Conservation (phyloP, 176 grass and related monocot species). For the Avena eriantha region DNA sequence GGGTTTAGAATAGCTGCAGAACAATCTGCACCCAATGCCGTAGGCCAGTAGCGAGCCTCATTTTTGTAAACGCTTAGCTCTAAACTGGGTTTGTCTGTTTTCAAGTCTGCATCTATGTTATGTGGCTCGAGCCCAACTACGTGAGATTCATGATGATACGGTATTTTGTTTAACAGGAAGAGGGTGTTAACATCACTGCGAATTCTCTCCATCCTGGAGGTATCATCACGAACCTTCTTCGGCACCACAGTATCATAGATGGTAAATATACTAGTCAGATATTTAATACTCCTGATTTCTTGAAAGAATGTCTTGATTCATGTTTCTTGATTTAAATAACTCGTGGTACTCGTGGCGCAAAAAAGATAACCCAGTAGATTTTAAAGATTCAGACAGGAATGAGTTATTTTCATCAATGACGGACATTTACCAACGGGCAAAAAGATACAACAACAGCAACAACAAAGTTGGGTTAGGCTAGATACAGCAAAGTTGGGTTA, state of each 20-base stretch:
- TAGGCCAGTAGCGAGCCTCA: neutral
- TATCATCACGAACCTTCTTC: constrained; percentile 95
- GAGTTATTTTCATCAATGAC: no score
- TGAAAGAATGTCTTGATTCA: neutral
- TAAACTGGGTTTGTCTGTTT: neutral
- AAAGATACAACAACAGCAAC: no score
- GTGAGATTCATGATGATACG: neutral
- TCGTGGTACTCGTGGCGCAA: neutral
- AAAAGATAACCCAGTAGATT: neutral
- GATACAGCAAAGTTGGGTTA: no score
- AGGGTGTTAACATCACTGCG: constrained; percentile 79
- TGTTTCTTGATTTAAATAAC: neutral
- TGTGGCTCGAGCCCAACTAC: neutral
- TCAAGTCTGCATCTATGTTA: neutral
- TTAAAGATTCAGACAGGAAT: neutral
- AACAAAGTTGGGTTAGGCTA: no score
- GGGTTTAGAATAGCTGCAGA: neutral
- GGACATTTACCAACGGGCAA: no score
- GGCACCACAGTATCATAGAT: constrained; percentile 84
- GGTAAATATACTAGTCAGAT: constrained; percentile 56
- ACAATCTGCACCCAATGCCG: neutral
- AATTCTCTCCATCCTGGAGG: constrained; percentile 97
- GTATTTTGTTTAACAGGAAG: constrained; percentile 60
- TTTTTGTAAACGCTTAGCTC: neutral
- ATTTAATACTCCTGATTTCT: neutral